A percentile compares a stretch with the other conserved stretches of the same genome.
Conservation (phyloP, 257 asterid genomes). For the Nicotiana knightiana region DNA sequence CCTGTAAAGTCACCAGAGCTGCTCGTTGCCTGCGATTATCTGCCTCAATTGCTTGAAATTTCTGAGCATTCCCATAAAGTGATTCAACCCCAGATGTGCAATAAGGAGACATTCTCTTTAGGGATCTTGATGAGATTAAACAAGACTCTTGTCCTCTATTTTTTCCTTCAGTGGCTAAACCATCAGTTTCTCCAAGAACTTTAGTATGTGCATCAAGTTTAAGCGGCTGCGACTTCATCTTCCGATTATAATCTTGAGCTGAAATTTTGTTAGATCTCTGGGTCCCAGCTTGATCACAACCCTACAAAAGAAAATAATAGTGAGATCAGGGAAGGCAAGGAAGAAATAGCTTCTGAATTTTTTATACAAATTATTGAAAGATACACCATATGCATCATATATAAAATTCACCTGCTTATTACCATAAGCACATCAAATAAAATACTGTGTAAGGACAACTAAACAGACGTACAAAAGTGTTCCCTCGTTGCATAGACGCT, state of each 20-base stretch:
- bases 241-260: slow-evolving; percentile 29
- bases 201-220: slow-evolving; percentile 24
- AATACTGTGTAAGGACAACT: neutral
- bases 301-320: slow-evolving; percentile 28
- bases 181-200: slow-evolving; percentile 20
- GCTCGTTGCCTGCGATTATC: slow-evolving; percentile 31
- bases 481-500: neutral
- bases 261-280: slow-evolving; percentile 30
- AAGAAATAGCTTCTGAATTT: neutral
- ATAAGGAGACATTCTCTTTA: slow-evolving; percentile 43
- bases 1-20: slow-evolving; percentile 25
- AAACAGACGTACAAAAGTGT: neutral
- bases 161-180: slow-evolving; percentile 11
- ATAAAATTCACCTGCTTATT: neutral
- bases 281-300: slow-evolving; percentile 17
- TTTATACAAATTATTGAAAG: neutral
- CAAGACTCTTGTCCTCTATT: slow-evolving; percentile 30
- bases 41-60: slow-evolving; percentile 42
- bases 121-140: slow-evolving; percentile 35
- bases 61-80: slow-evolving; percentile 29
- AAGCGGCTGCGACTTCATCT: slow-evolving; percentile 26
- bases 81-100: slow-evolving; percentile 40
- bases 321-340: slow-evolving; percentile 18
- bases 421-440: neutral
- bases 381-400: neutral